Base-by-base conservation (phyloP, 768 basidiomycete species). In the Dioszegia crocea region DNA sequence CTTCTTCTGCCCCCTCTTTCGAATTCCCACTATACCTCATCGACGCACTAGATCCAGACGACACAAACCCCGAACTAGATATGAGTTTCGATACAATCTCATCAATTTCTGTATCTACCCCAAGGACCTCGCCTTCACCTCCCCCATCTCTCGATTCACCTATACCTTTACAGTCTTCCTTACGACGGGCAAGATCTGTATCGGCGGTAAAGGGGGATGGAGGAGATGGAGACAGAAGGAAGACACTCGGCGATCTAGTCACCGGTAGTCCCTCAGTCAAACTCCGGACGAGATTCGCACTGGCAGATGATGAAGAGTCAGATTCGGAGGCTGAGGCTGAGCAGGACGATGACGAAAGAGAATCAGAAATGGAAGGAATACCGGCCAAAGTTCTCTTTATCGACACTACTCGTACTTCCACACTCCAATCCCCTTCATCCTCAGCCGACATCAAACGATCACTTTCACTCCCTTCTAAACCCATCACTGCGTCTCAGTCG, bases 81-180 rank as follows among this genome's bases (percentile, higher is more conserved):
- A 53, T n/a, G 5, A 39, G 36, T 10, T 40, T 53, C 33, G 51
- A 53, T 27, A 53, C 51, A 9, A 8, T 53, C 23, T 40, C 38
- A 1, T 40, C 51, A 16, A n/a, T 40, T 10, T 23, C 19, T 16
- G 9, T 27, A 3, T 6, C 4, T 14, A 53, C 51, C 3, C 38
- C 51, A 9, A 38, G 51, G 11, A 38, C 33, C 12, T 53, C 51
- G 23, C 30, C 49, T n/a, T 38, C 49, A 2, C 31, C 45, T 19
- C 14, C 31, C 21, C 49, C 16, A 39, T 12, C n/a, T 39, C 29
- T 17, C 2, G 26, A 10, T 27, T 48, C 29, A 30, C 27, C 47
- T 6, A 33, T 33, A 33, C 33, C 33, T 6, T 14, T 33, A 6
- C 33, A 33, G 14, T 17, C 26, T 16, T 4, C 21, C 21, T 9